phyloP scores from a whole-genome alignment of 768 basidiomycete genomes.

The Amanita brunnescens region DNA sequence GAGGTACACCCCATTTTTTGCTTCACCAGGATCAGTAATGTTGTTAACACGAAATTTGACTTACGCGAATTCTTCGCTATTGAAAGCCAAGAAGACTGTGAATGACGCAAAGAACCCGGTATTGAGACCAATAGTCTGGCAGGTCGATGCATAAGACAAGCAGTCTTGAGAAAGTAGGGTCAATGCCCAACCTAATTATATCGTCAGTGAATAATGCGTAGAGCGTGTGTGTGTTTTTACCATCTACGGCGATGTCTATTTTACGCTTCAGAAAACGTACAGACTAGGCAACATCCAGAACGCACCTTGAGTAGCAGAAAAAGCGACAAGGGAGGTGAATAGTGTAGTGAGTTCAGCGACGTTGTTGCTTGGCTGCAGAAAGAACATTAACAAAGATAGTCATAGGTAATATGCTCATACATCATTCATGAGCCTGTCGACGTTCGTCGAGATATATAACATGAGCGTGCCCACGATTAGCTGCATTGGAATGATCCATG shows the following conservation, averaged over 20 bases:
- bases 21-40: slow-evolving; percentile 23
- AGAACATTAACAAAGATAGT: slow-evolving; percentile 6
- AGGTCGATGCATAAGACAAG: slow-evolving; percentile 93
- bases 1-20: slow-evolving; percentile 69
- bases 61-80: slow-evolving; percentile 86
- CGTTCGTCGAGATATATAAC: slow-evolving; percentile 68
- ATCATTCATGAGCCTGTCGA: slow-evolving; percentile 68
- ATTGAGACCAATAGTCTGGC: slow-evolving; percentile 95
- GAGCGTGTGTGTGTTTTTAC: slow-evolving; percentile 30
- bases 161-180: slow-evolving; percentile 88
- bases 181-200: slow-evolving; percentile 59
- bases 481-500: slow-evolving; percentile 99
- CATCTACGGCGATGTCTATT: slow-evolving; percentile 94
- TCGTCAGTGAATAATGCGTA: background rate
- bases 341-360: slow-evolving; percentile 69
- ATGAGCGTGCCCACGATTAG: slow-evolving; percentile 77
- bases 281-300: slow-evolving; percentile 1
- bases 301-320: slow-evolving; percentile 94
- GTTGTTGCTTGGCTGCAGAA: slow-evolving; percentile 67
- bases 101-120: slow-evolving; percentile 94
- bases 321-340: slow-evolving; percentile 85
- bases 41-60: slow-evolving; percentile 14
- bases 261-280: slow-evolving; percentile 12
- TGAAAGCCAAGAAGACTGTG: slow-evolving; percentile 95
- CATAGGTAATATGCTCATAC: slow-evolving; percentile 30